These are phyloP conservation scores for Fusarium incarnatum DNA, from an alignment of 2,329 filamentous ascomycete species.

Conservation along the genomic window DNA sequence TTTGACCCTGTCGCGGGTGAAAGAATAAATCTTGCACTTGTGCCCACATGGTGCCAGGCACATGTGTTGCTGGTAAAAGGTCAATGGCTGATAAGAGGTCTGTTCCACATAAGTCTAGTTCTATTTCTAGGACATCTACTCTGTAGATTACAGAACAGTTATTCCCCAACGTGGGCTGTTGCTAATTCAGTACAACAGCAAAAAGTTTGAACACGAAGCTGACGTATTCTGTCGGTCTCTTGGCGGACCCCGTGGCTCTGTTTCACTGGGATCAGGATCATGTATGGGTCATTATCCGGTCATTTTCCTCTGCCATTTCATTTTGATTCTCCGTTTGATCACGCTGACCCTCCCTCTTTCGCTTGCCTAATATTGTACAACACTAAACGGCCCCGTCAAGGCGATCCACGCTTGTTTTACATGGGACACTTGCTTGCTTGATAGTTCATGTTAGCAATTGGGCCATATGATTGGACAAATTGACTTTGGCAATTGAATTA, in stretches of 20 bases:
- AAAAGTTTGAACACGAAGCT: constrained; percentile 13
- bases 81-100: constrained; percentile 9
- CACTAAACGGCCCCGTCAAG: constrained; percentile 14
- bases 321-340: constrained; percentile 7
- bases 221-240: constrained; percentile 33
- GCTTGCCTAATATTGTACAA: constrained; percentile 11
- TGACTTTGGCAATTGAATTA: constrained; percentile 1
- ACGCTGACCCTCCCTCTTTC: constrained; percentile 23
- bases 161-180: not conserved
- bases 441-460: constrained; percentile 37
- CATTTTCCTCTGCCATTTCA: constrained; percentile 17
- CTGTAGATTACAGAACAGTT: not conserved
- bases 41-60: not conserved
- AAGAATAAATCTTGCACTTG: constrained; percentile 15
- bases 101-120: not conserved
- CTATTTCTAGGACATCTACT: not conserved
- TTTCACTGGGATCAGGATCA: constrained; percentile 10
- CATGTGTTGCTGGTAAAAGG: not conserved
- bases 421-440: not conserved
- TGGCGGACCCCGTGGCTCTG: constrained; percentile 19
- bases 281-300: constrained; percentile 29
- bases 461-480: constrained; percentile 37
- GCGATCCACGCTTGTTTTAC: constrained; percentile 3
- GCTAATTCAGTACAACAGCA: not conserved
- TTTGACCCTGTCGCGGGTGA: constrained; percentile 21